Base-by-base conservation (phyloP, 495 filamentous ascomycete genomes). In the Annulohypoxylon nitens region DNA sequence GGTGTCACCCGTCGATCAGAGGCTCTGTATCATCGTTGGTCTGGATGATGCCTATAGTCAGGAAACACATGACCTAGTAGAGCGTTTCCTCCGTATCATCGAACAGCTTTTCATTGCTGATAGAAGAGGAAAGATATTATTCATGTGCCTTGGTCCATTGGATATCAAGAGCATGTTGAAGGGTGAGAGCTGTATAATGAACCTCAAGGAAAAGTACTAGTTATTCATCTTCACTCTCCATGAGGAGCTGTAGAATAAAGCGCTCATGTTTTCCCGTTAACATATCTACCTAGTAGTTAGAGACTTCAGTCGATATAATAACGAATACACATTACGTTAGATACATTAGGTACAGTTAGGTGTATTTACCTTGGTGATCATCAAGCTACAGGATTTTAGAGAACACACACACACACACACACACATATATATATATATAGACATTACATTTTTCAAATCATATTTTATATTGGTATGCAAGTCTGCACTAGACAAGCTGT, bases 21-120 rank as follows among this genome's bases (percentile, higher is more conserved):
- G 36, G 5, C 20, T 63, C 26, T 69, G 47, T 18, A 57, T 71
- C 12, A 48, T 71, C 12, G 62, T 18, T 2, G 69, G 69, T 3
- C n/a, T 71, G 6, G 69, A 71, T 1, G 7, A 4, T 25, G 69
- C 39, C 5, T 23, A 47, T 14, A 48, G 25, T 23, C 23, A 23
- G 7, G 25, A 57, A 2, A 47, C 45, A 12, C 45, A 37, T 18
- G 25, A 11, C 20, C 0, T 25, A 0, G 45, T 64, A 0, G 48
- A 12, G 37, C 61, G 47, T 10, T 71, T 71, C 37, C 7, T 71
- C 6, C 11, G 18, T 10, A 50, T 66, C 4, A 12, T 71, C 8
- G 61, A 71, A 34, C 61, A 54, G 45, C 9, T 55, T 4, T 66
- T 71, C 33, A 20, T 71, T 26, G 11, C 12, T 7, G 23, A 11